Percentiles rank a stretch among this genome's conserved stretches.
Evolutionary conservation across 1,284 basidiomycete genomes (phyloP).

Genomic region (Ceratobasidium sp.): DNA sequence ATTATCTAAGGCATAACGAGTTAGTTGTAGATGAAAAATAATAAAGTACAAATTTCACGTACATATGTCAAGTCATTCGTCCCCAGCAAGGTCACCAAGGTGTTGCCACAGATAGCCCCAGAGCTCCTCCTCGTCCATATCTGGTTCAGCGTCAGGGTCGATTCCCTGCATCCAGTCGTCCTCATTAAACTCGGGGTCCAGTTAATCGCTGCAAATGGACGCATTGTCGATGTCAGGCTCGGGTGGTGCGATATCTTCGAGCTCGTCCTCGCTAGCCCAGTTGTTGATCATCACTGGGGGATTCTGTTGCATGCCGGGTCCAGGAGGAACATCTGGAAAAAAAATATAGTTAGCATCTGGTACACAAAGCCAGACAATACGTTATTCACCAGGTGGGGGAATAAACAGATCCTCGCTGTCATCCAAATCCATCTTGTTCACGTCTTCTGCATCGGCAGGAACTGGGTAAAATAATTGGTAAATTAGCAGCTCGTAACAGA

Average conservation of each 20-base stretch:
- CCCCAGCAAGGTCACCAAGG: slow-evolving; percentile 22
- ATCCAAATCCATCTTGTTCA: background rate
- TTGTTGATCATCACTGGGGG: background rate
- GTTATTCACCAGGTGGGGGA: background rate
- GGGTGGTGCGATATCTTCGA: background rate
- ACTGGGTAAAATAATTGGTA: background rate
- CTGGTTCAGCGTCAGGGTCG: slow-evolving; percentile 2
- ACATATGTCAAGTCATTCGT: slow-evolving; percentile 15
- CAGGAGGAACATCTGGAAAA: background rate
- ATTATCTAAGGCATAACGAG: background rate
- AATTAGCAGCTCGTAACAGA: background rate
- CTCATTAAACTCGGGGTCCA: background rate
- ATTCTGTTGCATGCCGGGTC: background rate
- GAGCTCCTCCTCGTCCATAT: slow-evolving; percentile 7
- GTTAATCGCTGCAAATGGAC: background rate
- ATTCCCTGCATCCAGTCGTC: background rate
- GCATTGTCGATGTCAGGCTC: background rate
- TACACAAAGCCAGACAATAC: background rate
- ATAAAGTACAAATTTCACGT: background rate
- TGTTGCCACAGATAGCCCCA: background rate
- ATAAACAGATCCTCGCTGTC: background rate
- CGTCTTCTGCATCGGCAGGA: background rate
- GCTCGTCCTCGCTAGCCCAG: slow-evolving; percentile 1
- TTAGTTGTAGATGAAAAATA: background rate
- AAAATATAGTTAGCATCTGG: background rate